Evolutionary conservation across 2,329 filamentous ascomycete genomes (phyloP), one percentile per base, ranked within the genome.

Genomic region (Gremmenia infestans): DNA sequence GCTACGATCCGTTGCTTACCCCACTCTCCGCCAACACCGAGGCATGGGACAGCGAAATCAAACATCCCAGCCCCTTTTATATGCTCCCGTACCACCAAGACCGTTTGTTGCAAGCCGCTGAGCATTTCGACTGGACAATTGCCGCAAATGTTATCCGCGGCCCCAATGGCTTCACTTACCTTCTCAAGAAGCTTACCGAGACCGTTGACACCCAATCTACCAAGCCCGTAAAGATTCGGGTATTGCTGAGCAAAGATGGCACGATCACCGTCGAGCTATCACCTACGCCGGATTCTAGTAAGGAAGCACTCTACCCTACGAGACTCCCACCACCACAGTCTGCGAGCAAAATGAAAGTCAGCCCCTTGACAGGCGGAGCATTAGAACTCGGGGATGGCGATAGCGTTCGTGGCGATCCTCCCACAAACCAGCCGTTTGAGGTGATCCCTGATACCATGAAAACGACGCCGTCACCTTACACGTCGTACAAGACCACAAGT

Each of bases 401-500:
- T 36, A 52, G 49, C 6, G 50, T 65, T 4, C 43, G 59, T 47
- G 66, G 66, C 5, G 67, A 70, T 51, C 61, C 67, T 6, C 60
- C 53, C 0, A 61, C 43, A 19, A 36, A 28, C 2, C 42, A 64
- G 2, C 42, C 59, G 4, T 85, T 79, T 77, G 67, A 61, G n/a
- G 64, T 86, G 15, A 71, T 74, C 14, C 65, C 86, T 12, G 85
- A 87, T 68, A 72, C 73, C 0, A 56, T 72, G 28, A 65, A 74
- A 3, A 87, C 79, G 0, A 65, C 69, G 0, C 75, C 78, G 0
- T 78, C 78, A 0, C 79, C 83, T n/a, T 88, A 87, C 67, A 96
- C 92, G 0, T 85, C 86, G 56, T 89, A 88, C 75, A 97, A 99
- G 72, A 97, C 93, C 0, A 94, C 89, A 0, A 76, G 79, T 48